These are phyloP conservation scores for Neurospora sp. DNA, from an alignment of 495 filamentous ascomycete species.

Conservation along the genomic window DNA sequence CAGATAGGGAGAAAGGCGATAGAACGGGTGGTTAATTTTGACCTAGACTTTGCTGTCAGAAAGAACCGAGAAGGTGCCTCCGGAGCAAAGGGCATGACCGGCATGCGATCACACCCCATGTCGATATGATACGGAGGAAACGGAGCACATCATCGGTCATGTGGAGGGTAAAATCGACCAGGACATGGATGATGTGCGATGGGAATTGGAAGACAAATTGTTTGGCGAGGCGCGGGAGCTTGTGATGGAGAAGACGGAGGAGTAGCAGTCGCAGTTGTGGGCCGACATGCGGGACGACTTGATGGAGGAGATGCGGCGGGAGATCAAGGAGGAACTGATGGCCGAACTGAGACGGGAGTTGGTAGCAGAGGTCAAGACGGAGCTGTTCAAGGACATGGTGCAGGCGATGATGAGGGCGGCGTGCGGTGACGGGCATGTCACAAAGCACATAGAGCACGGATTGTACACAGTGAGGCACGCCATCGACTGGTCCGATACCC, in stretches of 20 bases:
- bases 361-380: background rate
- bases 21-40: background rate
- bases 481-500: no score
- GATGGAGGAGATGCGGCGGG: background rate
- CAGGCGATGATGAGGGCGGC: constrained; percentile 7
- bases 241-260: background rate
- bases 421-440: no score
- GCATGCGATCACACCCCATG: background rate
- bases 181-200: background rate
- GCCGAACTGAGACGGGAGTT: background rate
- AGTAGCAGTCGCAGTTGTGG: background rate
- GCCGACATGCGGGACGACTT: background rate
- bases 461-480: no score
- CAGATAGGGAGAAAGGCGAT: background rate
- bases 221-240: background rate
- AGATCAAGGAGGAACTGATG: background rate
- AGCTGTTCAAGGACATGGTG: constrained; percentile 5
- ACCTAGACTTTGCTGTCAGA: no score
- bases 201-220: constrained; percentile 1
- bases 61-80: no score
- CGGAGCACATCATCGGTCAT: constrained; percentile 1
- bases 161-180: background rate
- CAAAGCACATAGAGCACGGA: no score
- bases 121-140: constrained; percentile 1
- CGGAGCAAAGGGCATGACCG: no score